Conservation (phyloP, 2,329 filamentous ascomycete species). For the Amphichorda felina region DNA sequence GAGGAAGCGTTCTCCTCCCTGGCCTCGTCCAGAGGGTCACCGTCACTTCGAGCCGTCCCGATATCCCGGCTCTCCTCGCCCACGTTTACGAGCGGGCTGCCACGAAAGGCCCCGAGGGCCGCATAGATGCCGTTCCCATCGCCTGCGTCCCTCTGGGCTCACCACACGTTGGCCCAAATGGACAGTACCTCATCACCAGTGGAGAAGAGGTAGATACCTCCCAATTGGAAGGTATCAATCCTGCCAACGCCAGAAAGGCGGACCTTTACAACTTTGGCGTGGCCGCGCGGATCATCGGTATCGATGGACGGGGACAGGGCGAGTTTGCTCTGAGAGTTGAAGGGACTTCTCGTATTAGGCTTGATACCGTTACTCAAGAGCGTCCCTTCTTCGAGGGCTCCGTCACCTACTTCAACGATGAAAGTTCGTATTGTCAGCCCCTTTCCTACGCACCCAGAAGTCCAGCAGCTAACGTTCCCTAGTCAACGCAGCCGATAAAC, state of each 20-base stretch:
- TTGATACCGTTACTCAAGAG: constrained; percentile 57
- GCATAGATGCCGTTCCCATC: constrained; percentile 60
- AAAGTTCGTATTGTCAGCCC: constrained; percentile 32
- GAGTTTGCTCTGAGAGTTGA: constrained; percentile 82
- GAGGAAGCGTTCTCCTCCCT: constrained; percentile 72
- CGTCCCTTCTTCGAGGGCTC: constrained; percentile 79
- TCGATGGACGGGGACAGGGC: constrained; percentile 61
- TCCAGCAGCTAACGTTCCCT: constrained; percentile 1
- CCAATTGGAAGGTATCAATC: constrained; percentile 36
- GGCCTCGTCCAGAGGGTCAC: constrained; percentile 77
- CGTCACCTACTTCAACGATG: constrained; percentile 59
- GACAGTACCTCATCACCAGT: constrained; percentile 62
- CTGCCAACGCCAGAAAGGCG: constrained; percentile 47
- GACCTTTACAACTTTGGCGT: constrained; percentile 80
- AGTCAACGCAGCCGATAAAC: constrained; percentile 35
- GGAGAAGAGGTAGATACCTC: constrained; percentile 37
- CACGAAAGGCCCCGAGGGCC: constrained; percentile 51
- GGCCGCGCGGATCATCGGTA: constrained; percentile 64
- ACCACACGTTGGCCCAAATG: constrained; percentile 59
- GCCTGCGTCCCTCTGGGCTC: constrained; percentile 81
- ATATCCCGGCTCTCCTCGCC: constrained; percentile 79
- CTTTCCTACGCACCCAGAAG: neutral
- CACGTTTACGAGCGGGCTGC: constrained; percentile 70
- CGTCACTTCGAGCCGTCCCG: constrained; percentile 66
- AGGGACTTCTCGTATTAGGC: constrained; percentile 63